Conservation (phyloP, 805 yeast genomes). For the Millerago galiae region DNA sequence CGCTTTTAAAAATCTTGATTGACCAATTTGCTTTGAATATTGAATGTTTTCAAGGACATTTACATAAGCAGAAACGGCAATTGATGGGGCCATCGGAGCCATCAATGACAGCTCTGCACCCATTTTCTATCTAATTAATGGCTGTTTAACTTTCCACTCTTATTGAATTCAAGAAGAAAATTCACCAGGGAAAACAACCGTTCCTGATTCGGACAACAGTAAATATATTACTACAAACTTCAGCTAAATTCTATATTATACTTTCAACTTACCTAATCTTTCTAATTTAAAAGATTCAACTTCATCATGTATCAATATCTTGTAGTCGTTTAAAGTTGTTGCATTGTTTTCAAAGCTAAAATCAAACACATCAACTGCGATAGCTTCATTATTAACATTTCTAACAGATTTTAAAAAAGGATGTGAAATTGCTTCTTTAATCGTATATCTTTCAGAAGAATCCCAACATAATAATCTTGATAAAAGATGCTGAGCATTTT, state of each 20-base stretch:
- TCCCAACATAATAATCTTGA: constrained; percentile 59
- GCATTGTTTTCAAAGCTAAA: constrained; percentile 55
- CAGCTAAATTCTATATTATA: too few species aligned
- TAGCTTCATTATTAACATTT: constrained; percentile 49
- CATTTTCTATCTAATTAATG: constrained; percentile 39
- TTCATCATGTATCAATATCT: constrained; percentile 43
- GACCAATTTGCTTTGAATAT: constrained; percentile 68
- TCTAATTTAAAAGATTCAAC: constrained; percentile 42
- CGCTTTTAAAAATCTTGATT: constrained; percentile 81
- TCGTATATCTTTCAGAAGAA: constrained; percentile 44
- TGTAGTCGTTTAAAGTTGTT: constrained; percentile 37
- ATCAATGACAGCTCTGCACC: constrained; percentile 81
- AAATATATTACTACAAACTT: neutral
- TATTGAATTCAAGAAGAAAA: neutral
- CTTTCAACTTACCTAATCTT: constrained; percentile 13
- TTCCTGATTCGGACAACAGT: neutral
- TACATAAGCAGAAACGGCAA: constrained; percentile 84
- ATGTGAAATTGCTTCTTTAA: constrained; percentile 52
- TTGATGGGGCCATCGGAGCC: constrained; percentile 88
- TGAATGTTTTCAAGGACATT: constrained; percentile 73
- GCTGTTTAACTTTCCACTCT: neutral
- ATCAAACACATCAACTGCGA: constrained; percentile 44
- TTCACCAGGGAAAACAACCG: neutral
- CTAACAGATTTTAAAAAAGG: constrained; percentile 49
- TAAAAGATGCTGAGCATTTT: constrained; percentile 45